Evolutionary conservation across 2,329 filamentous ascomycete species (phyloP), one percentile per base, ranked within the genome.

Genomic region (Chrysosporium keratinophilum): DNA sequence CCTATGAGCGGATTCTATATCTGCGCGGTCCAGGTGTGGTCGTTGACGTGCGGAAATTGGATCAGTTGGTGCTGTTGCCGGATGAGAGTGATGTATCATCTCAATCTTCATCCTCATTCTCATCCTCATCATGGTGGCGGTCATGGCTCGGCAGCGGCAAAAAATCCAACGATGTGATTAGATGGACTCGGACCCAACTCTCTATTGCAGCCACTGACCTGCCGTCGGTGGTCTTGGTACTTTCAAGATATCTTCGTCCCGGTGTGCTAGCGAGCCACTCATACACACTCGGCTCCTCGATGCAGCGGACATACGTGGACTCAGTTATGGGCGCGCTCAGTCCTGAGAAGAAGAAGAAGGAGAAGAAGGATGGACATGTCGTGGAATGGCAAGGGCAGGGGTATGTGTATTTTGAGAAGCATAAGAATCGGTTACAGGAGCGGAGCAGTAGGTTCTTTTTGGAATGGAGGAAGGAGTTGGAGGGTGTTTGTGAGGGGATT

Each of bases 1-100:
- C 67, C 35, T 74, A 74, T 56, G 70, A 74, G 47, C 68, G 70
- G 39, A 67, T 74, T 0, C 57, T 74, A 1, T 74, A 72, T 57
- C 59, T 74, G 3, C 69, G 67, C 37, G 67, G 68, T 0, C 72
- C 72, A 0, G 72, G 72, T 0, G 54, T 74, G 41, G 57, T 71
- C 0, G 58, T 72, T 28, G 66, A 74, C 45, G 66, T 63, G 0
- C 60, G 61, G 5, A 68, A 65, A 23, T 56, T 75, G 14, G 71
- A 74, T 52, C 53, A 63, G 2, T 58, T 72, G 40, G 60, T 75
- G n/a, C 59, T 68, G 14, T 65, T 64, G 14, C 28, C 23, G 7
- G 44, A 53, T 20, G n/a, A 47, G 11, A 34, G 31, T 10, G 43
- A 34, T 6, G 9, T 37, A n/a, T 45, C 28, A 44, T 20, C 45